Evolutionary conservation across 352 stramenopile genomes (phyloP), one percentile per base, ranked within the genome.

Genomic region (Globisporangium iwayamae): DNA sequence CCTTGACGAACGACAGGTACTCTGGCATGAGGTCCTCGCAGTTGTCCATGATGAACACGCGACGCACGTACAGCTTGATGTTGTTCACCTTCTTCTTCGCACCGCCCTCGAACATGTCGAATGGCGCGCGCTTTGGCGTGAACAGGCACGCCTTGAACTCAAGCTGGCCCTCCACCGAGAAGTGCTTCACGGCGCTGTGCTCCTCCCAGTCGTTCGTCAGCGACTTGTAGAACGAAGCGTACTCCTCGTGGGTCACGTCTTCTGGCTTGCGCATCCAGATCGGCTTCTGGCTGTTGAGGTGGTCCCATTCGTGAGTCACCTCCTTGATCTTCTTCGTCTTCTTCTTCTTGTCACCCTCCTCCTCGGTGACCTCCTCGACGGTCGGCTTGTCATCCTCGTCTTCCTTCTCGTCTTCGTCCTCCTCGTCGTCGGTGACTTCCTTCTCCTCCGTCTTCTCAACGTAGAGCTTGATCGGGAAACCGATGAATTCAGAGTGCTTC

Each of bases 21-120:
- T 99, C 97, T 32, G 97, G 98, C 97, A 99, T 99, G 62, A 99
- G 74, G 65, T 99, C 97, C 81, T 99, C 97, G 76, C 97, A 99
- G 88, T 99, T 99, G 89, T 99, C 97, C 97, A 99, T 99, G 85
- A 99, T 99, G 83, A 99, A 99, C 63, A 99, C 98, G 71, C 97
- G 91, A 78, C 97, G 93, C 72, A 99, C 97, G 79, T 99, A 99
- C 46, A 99, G 75, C 88, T 99, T 99, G 75, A 99, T 99, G 85
- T 98, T 98, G 91, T 99, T 99, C 55, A 93, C 74, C 95, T 99
- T 99, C 91, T 99, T 99, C 87, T 99, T 98, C 57, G 84, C 89
- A 73, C 96, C 96, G 54, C 96, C 96, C 75, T 99, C 98, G 72
- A 99, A 99, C 96, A 99, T 99, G 83, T 99, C 97, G 75, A 99